Base-by-base conservation (phyloP, 345 rosid genomes). In the Cardiospermum halicacabum region DNA sequence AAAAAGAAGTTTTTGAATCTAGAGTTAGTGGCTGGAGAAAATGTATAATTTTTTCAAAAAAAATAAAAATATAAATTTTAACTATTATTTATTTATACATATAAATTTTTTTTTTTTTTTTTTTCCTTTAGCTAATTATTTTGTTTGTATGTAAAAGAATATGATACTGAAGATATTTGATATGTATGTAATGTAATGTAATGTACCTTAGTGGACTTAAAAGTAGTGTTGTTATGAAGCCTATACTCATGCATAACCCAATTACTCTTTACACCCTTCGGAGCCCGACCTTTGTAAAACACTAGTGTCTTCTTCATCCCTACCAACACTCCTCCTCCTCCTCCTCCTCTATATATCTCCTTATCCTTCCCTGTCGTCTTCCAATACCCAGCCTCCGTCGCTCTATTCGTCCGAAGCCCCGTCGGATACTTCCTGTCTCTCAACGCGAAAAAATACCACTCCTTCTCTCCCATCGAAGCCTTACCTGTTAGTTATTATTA, bases 221-320 rank as follows among this genome's bases (percentile, higher is more conserved):
- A 84, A 53, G 87, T 77, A 56, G 78, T 83, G 67, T 84, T 90
- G 71, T 81, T 82, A 67, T 90, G 85, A 30, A 84, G 85, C 66
- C 99, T 78, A 60, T 94, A 94, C 59, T 94, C 99, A 70, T 94
- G 99, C 99, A 91, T 94, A 72, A 94, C 97, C 99, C 99, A 94
- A 68, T 91, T 91, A 81, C 91, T 90, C 75, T 94, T 94, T 74
- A 84, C 96, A 50, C 97, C 99, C 75, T 82, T 82, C 9, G 98
- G 98, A 57, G 96, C 98, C 73, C 98, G 85, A 40, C 98, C 96
- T 70, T 69, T 82, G 80, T 92, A 92, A 74, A 92, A 89, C 7
- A 92, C 98, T 58, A 92, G 86, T 81, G 98, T 92, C 82, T 92
- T 92, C 84, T 92, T 92, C 98, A 92, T 92, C 58, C 97, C 98